Evolutionary conservation across 495 filamentous ascomycete species (phyloP).

Genomic region (Umbilicaria muhlenbergii): DNA sequence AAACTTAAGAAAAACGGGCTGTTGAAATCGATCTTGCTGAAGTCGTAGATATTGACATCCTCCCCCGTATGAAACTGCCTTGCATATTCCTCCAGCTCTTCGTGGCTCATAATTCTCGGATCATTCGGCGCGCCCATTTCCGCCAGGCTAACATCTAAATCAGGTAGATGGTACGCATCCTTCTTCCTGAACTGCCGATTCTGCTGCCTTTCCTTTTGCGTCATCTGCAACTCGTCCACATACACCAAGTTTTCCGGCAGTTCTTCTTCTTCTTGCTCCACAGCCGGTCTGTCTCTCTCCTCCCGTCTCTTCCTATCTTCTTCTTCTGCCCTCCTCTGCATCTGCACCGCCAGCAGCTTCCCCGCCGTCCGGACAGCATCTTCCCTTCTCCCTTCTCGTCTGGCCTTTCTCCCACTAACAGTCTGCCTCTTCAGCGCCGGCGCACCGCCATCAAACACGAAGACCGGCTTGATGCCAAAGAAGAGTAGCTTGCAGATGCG

Average conservation of each 20-base stretch:
- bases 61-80: constrained; percentile 82
- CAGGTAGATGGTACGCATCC: constrained; percentile 87
- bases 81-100: constrained; percentile 86
- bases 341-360: constrained; percentile 78
- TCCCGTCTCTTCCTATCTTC: constrained; percentile 50
- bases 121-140: constrained; percentile 84
- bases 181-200: constrained; percentile 73
- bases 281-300: constrained; percentile 19
- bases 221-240: constrained; percentile 76
- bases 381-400: constrained; percentile 76
- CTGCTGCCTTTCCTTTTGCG: constrained; percentile 52
- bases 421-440: constrained; percentile 85
- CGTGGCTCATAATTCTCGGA: constrained; percentile 83
- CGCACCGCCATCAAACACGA: constrained; percentile 95
- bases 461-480: constrained; percentile 92
- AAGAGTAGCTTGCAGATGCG: constrained; percentile 94
- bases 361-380: constrained; percentile 87
- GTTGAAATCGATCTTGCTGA: constrained; percentile 96
- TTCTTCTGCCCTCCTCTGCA: constrained; percentile 77
- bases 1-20: constrained; percentile 83
- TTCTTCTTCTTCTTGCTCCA: constrained; percentile 40
- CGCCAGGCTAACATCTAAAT: constrained; percentile 56
- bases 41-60: constrained; percentile 96
- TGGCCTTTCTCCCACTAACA: constrained; percentile 57
- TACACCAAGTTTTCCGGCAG: constrained; percentile 66